Evolutionary conservation across 768 basidiomycete genomes (phyloP).

Genomic region (Hypholoma fasciculare): DNA sequence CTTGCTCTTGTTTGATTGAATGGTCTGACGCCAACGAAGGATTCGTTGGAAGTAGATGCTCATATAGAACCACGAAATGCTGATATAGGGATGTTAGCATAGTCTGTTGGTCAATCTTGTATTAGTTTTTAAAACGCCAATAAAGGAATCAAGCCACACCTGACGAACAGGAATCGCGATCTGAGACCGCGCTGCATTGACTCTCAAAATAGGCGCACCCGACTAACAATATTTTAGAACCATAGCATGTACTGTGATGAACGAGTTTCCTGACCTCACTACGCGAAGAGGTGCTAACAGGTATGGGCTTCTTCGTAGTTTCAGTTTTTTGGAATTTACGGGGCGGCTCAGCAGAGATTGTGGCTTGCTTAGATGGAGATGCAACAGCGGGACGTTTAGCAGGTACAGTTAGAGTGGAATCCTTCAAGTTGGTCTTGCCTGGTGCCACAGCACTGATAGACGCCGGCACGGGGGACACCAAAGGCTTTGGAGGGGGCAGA

Average conservation of each 20-base stretch:
- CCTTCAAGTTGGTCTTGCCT: conserved; percentile 12
- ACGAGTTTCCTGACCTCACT: conserved; percentile 28
- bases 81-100: conserved; percentile 77
- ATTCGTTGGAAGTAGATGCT: conserved; percentile 47
- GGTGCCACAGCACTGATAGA: conserved; percentile 10
- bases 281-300: conserved; percentile 41
- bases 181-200: conserved; percentile 68
- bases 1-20: conserved; percentile 78
- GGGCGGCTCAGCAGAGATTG: conserved; percentile 48
- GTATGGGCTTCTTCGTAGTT: conserved; percentile 37
- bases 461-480: conserved; percentile 26
- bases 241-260: not conserved
- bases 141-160: conserved; percentile 33
- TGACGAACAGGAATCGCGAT: conserved; percentile 77
- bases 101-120: conserved; percentile 39
- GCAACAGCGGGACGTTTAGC: conserved; percentile 50
- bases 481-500: conserved; percentile 32
- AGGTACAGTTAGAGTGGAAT: conserved; percentile 32
- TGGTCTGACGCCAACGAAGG: conserved; percentile 74
- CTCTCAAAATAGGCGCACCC: conserved; percentile 64
- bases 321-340: conserved; percentile 64
- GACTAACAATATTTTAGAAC: conserved; percentile 33
- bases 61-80: conserved; percentile 72
- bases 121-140: not conserved
- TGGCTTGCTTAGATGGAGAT: conserved; percentile 29